These are phyloP conservation scores for Colletotrichum chrysophilum DNA, from an alignment of 2,329 filamentous ascomycete genomes.

Conservation along the genomic window DNA sequence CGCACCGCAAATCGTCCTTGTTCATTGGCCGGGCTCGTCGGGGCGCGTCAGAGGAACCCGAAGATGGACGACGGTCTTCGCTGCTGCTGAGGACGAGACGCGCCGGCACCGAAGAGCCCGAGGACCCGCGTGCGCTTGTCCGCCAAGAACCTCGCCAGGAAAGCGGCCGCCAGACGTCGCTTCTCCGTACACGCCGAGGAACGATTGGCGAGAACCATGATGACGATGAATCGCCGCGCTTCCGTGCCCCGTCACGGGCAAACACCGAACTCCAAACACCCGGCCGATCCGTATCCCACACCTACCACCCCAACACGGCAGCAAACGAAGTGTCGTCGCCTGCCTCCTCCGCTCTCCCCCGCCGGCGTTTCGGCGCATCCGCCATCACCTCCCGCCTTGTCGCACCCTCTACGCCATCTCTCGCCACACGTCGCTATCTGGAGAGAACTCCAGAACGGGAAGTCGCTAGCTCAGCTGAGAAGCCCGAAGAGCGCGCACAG, in stretches of 20 bases:
- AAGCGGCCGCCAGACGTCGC: conserved; percentile 44
- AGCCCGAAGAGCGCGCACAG: conserved; percentile 45
- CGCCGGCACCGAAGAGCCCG: conserved; percentile 51
- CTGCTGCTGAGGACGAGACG: conserved; percentile 51
- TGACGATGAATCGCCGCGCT: conserved; percentile 50
- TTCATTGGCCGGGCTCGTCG: conserved; percentile 50
- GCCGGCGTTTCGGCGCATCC: conserved; percentile 57
- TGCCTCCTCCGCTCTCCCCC: conserved; percentile 53
- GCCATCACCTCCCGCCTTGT: conserved; percentile 52
- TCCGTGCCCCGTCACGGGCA: conserved; percentile 64
- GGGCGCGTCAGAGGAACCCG: conserved; percentile 55
- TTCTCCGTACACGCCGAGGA: conserved; percentile 51
- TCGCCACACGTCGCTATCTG: conserved; percentile 52
- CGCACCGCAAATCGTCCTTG: conserved; percentile 60
- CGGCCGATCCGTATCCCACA: conserved; percentile 37
- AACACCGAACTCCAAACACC: conserved; percentile 56
- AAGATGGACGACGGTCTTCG: conserved; percentile 55
- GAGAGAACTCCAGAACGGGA: conserved; percentile 52
- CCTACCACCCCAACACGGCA: conserved; percentile 34
- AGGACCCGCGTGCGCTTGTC: conserved; percentile 47
- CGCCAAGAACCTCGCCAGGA: background rate
- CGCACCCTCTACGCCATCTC: conserved; percentile 40
- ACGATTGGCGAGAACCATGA: conserved; percentile 47
- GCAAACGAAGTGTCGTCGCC: conserved; percentile 29
- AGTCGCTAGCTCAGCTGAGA: conserved; percentile 38